A percentile compares a stretch with the other conserved stretches of the same genome.
Conservation (phyloP, 768 basidiomycete species). For the Sutorius australiensis region DNA sequence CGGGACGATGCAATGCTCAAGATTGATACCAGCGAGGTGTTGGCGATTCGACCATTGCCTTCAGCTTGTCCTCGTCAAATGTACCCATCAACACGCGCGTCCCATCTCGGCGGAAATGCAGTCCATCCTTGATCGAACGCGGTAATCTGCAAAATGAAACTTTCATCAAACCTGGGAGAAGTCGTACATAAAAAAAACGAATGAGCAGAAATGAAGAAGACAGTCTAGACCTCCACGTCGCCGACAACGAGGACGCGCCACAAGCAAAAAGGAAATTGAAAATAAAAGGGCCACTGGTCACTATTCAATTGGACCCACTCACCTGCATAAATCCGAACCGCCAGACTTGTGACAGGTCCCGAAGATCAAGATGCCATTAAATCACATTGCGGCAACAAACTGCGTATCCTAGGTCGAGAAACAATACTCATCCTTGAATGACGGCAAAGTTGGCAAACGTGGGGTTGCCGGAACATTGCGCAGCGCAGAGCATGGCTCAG, state of each 20-base stretch:
- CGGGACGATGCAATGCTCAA: constrained; percentile 78
- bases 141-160: constrained; percentile 43
- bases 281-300: not conserved
- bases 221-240: constrained; percentile 4
- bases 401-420: too few relatives aligned
- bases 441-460: too few relatives aligned
- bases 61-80: constrained; percentile 44
- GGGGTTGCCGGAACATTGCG: too few relatives aligned
- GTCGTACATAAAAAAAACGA: not conserved
- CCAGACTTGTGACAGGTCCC: not conserved
- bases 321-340: constrained; percentile 50
- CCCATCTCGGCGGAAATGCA: constrained; percentile 38
- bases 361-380: not conserved
- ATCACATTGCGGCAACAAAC: not conserved
- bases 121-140: constrained; percentile 43
- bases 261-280: too few relatives aligned
- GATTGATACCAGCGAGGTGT: constrained; percentile 43
- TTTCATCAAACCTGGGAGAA: not conserved
- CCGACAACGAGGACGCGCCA: constrained; percentile 2
- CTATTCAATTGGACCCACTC: constrained; percentile 11
- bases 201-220: constrained; percentile 11
- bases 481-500: too few relatives aligned
- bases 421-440: too few relatives aligned
- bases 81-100: constrained; percentile 35
- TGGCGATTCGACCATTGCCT: constrained; percentile 39